These are phyloP conservation scores for Syzygium jambos DNA, from an alignment of 345 rosid genomes.

Conservation along the genomic window DNA sequence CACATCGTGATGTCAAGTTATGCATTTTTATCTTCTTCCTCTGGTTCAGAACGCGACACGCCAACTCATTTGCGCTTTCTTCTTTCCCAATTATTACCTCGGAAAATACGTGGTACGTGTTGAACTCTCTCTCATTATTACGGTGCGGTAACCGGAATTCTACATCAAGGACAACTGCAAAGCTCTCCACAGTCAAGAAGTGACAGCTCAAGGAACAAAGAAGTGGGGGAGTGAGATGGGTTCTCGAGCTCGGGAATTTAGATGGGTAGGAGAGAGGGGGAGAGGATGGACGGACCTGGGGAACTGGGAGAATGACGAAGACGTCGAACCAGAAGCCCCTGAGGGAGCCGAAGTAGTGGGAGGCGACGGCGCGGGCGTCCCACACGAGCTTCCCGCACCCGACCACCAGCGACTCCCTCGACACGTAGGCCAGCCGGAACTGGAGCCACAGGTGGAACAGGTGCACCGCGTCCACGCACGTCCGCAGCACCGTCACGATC, in stretches of 20 bases:
- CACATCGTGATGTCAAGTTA: not conserved
- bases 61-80: not conserved
- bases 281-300: constrained; percentile 69
- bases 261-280: not conserved
- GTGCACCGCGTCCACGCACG: constrained; percentile 61
- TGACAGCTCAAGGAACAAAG: not conserved
- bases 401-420: constrained; percentile 71
- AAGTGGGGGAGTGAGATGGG: not conserved
- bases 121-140: not conserved
- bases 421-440: constrained; percentile 71
- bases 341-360: constrained; percentile 53
- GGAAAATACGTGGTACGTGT: not conserved
- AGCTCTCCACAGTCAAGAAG: not conserved
- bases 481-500: constrained; percentile 56
- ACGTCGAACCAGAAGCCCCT: constrained; percentile 85
- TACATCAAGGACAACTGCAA: not conserved
- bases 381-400: constrained; percentile 95
- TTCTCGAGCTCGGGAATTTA: not conserved
- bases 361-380: constrained; percentile 73
- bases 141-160: not conserved
- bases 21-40: not conserved
- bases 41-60: not conserved
- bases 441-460: constrained; percentile 73
- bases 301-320: constrained; percentile 81
- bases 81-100: not conserved